Base-by-base conservation (phyloP, 805 yeast species). In the Komagataella kurtzmanii region DNA sequence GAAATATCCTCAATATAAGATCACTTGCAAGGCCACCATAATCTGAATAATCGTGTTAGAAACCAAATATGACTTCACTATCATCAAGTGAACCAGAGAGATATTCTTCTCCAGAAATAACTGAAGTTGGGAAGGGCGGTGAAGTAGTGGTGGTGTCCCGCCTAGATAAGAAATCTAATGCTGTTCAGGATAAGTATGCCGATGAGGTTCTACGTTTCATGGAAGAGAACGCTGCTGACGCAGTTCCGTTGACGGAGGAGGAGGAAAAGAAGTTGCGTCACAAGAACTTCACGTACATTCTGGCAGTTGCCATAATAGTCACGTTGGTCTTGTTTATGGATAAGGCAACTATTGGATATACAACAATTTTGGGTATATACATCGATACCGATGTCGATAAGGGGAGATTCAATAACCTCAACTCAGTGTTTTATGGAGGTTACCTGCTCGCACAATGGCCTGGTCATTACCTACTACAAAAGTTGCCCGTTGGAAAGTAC, bases 391-490 rank as follows among this genome's bases (percentile, higher is more conserved):
- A 71, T 2, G 58, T 79, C 24, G 63, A 65, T 24, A 73, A 72
- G 55, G 57, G 67, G 50, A 66, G 66, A 49, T 77, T 74, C 59
- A 73, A 74, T 55, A 73, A 75, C 52, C 65, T 75, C 17, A 75
- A 76, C 54, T 61, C 73, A 7, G 60, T 70, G 3, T 75, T 75
- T 54, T 75, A 75, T 56, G 63, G 72, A 47, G 78, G 77, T 1
- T 77, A 76, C 58, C 58, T 78, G 54, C 65, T 65, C 6, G 75
- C 73, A 53, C 74, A 71, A 50, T 68, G 66, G 49, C 80, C 80
- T 6, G 70, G 76, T 2, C 61, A 66, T 12, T 57, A 60, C 24
- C 61, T 63, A 50, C 68, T 81, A 47, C 85, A 81, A 56, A 71
- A 66, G 46, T 68, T 69, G 45, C 83, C 85, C 1, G 63, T 72